Evolutionary conservation across 768 basidiomycete species (phyloP), one percentile per base, ranked within the genome.

Genomic region (Mycena rosella): DNA sequence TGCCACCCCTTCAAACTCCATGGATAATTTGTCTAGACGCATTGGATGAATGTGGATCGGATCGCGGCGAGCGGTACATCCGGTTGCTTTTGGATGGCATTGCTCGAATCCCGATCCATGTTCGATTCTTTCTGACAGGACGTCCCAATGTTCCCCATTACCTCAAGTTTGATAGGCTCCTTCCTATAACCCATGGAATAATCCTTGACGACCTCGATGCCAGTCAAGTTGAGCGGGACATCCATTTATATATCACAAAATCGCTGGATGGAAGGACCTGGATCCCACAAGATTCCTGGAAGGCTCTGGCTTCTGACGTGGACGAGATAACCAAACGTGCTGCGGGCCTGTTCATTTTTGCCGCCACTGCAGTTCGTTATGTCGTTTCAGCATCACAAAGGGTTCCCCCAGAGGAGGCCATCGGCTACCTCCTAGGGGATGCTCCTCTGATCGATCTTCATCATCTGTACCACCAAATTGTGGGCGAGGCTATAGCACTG

Each of bases 21-120:
- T 56, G 55, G 55, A 38, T 56, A 29, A 56, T 56, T 18, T 56
- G 55, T 20, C 15, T 56, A 2, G 55, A 56, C 29, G 55, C 55
- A 1, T 27, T 56, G 24, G 55, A 56, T 18, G 55, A 56, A 42
- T 56, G 38, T 30, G 55, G 55, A 20, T 9, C 22, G 5, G 55
- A 56, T 56, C 55, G 36, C 11, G 38, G 55, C 26, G 9, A 56
- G 36, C 11, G 4, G 1, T 40, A 7, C 24, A 5, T 56, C 36
- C 24, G 24, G 4, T 42, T n/a, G 55, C 38, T 56, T 42, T 40
- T 11, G 15, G 55, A 56, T 29, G 8, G 24, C 26, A 56, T 56
- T 18, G 36, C 36, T 42, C 38, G 20, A 29, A 40, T 56, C 26
- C 55, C 55, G 8, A 10, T 18, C 1, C 22, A 56, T 44, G 14